Evolutionary conservation across 495 filamentous ascomycete species (phyloP).

Genomic region (Xanthoparmelia taractica): DNA sequence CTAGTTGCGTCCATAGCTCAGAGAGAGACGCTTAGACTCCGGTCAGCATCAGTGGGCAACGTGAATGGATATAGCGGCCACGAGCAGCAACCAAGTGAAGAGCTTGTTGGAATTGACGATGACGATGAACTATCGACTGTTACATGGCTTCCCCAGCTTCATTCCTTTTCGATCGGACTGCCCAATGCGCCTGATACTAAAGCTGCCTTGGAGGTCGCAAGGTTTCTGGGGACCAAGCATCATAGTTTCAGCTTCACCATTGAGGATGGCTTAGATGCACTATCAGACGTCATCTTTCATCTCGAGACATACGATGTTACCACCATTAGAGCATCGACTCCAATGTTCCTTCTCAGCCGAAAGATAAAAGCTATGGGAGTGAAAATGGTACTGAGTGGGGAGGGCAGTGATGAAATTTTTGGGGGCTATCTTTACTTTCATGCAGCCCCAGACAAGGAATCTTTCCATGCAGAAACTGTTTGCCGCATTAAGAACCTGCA

Average conservation of each 20-base stretch:
- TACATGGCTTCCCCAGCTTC: conserved; percentile 84
- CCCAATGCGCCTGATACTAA: conserved; percentile 82
- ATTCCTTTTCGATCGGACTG: conserved; percentile 97
- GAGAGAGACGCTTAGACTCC: conserved; percentile 74
- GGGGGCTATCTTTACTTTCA: conserved; percentile 99
- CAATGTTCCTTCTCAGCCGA: conserved; percentile 93
- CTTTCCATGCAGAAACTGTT: conserved; percentile 90
- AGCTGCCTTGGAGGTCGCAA: conserved; percentile 82
- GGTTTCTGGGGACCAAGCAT: conserved; percentile 94
- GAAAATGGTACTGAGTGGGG: conserved; percentile 97
- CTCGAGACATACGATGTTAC: conserved; percentile 97
- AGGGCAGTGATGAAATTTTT: conserved; percentile 96
- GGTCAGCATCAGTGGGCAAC: conserved; percentile 43
- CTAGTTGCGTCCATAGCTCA: conserved; percentile 93
- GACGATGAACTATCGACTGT: conserved; percentile 82
- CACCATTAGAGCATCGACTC: conserved; percentile 94
- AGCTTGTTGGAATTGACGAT: conserved; percentile 90
- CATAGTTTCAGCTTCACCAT: conserved; percentile 97
- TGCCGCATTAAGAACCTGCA: conserved; percentile 92
- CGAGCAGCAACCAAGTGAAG: conserved; percentile 46
- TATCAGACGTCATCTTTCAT: conserved; percentile 95
- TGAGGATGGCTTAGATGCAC: conserved; percentile 89
- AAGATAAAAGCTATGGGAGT: conserved; percentile 99
- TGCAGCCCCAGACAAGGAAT: conserved; percentile 78
- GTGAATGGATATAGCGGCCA: conserved; percentile 38